Evolutionary conservation across 208 protist species (phyloP).

Genomic region (Phytomonas serpens): DNA sequence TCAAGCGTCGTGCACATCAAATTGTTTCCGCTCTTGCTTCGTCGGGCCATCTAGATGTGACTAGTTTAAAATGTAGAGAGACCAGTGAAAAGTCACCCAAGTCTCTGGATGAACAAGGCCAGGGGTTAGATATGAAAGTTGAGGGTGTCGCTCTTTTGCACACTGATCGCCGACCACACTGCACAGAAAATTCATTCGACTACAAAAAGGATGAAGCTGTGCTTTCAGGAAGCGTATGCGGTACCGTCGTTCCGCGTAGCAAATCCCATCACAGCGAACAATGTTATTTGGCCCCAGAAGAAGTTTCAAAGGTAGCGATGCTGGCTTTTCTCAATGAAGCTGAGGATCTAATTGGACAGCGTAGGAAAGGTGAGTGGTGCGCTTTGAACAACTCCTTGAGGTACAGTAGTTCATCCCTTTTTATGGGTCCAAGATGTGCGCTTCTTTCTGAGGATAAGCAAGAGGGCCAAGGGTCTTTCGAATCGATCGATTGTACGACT

Average conservation of each 20-base stretch:
- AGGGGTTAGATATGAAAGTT: not conserved
- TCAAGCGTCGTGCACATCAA: slow-evolving; percentile 45
- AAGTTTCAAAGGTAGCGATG: slow-evolving; percentile 35
- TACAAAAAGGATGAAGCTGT: not conserved
- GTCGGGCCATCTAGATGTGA: slow-evolving; percentile 35
- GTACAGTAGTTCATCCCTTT: slow-evolving; percentile 62
- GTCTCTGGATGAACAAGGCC: not conserved
- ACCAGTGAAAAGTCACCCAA: not conserved
- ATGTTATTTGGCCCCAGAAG: slow-evolving; percentile 26
- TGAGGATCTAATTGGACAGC: slow-evolving; percentile 29
- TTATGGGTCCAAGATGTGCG: slow-evolving; percentile 61
- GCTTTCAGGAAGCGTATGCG: not conserved
- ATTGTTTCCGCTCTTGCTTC: slow-evolving; percentile 68
- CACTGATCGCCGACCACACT: not conserved
- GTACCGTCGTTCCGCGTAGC: not conserved
- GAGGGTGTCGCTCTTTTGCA: not conserved
- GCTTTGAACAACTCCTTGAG: slow-evolving; percentile 46
- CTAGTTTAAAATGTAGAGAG: slow-evolving; percentile 13
- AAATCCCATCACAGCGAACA: not conserved
- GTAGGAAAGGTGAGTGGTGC: slow-evolving; percentile 26
- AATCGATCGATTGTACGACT: not conserved
- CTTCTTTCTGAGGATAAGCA: not conserved
- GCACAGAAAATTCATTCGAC: not conserved
- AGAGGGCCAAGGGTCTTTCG: not conserved
- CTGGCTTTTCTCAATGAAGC: slow-evolving; percentile 47